Percentiles rank a stretch among this genome's conserved stretches.
Evolutionary conservation across 768 basidiomycete genomes (phyloP).

Genomic region (Auriscalpium vulgare): DNA sequence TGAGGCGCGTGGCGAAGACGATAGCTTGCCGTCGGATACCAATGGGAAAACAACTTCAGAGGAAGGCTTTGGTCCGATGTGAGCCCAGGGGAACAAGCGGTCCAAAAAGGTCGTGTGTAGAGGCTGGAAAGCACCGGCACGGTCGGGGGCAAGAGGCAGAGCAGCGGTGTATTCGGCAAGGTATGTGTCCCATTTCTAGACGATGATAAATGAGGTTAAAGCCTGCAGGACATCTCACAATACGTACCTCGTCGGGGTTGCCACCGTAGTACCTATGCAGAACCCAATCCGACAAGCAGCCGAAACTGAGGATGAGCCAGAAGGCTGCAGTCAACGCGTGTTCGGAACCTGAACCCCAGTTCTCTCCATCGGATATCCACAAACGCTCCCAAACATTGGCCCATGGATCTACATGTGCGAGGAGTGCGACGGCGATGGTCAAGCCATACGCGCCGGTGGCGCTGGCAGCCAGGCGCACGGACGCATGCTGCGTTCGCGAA

Average conservation of each 20-base stretch:
- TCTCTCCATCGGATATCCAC: constrained; percentile 39
- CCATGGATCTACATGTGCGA: constrained; percentile 45
- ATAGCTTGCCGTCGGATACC: constrained; percentile 3
- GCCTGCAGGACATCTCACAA: too few relatives aligned
- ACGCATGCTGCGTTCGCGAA: constrained; percentile 33
- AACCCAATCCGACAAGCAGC: constrained; percentile 47
- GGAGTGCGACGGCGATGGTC: constrained; percentile 43
- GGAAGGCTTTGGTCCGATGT: constrained; percentile 5
- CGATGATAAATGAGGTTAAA: background rate
- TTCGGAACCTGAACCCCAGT: constrained; percentile 50
- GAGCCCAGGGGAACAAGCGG: constrained; percentile 28
- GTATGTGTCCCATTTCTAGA: constrained; percentile 62
- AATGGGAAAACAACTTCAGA: background rate
- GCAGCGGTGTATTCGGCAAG: constrained; percentile 49
- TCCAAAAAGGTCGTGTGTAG: constrained; percentile 43
- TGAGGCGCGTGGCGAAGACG: constrained; percentile 1
- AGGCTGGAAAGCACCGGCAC: constrained; percentile 53
- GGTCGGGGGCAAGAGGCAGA: constrained; percentile 36
- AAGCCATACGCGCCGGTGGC: constrained; percentile 53
- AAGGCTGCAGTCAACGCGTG: constrained; percentile 52
- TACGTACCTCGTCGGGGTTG: constrained; percentile 56
- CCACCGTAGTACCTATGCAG: constrained; percentile 49
- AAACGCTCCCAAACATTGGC: constrained; percentile 55
- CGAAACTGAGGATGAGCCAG: constrained; percentile 41
- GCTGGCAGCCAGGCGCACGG: constrained; percentile 43